These are phyloP conservation scores for Metschnikowia anglica DNA, from an alignment of 805 yeast genomes.

Conservation along the genomic window DNA sequence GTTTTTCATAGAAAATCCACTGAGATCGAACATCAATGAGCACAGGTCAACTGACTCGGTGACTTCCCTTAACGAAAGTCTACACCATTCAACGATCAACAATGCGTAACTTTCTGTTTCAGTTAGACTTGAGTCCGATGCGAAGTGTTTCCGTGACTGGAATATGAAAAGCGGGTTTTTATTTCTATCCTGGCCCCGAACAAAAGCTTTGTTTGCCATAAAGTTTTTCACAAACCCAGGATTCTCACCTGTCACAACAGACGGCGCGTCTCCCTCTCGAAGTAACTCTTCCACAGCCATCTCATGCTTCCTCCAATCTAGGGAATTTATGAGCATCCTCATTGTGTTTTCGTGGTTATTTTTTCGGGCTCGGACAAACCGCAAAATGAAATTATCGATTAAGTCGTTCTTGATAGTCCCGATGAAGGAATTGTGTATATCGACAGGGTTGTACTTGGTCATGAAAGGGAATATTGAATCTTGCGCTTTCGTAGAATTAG, in stretches of 20 bases:
- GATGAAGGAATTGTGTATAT: slow-evolving; percentile 54
- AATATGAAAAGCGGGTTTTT: slow-evolving; percentile 81
- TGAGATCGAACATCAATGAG: slow-evolving; percentile 80
- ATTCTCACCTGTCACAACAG: slow-evolving; percentile 40
- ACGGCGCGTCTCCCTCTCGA: slow-evolving; percentile 69
- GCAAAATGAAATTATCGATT: slow-evolving; percentile 73
- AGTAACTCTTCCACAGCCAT: slow-evolving; percentile 55
- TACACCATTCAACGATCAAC: slow-evolving; percentile 65
- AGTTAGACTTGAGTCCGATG: slow-evolving; percentile 50
- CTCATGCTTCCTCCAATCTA: slow-evolving; percentile 71
- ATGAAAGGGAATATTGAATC: slow-evolving; percentile 20
- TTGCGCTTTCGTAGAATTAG: not conserved
- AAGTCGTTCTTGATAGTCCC: slow-evolving; percentile 67
- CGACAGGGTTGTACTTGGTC: slow-evolving; percentile 51
- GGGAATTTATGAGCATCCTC: slow-evolving; percentile 67
- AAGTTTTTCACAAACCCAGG: slow-evolving; percentile 55
- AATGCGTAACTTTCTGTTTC: slow-evolving; percentile 78
- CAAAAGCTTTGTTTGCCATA: slow-evolving; percentile 65
- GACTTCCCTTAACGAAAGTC: slow-evolving; percentile 51
- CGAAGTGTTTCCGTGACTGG: slow-evolving; percentile 70
- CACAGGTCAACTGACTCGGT: slow-evolving; percentile 77
- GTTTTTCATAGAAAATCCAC: slow-evolving; percentile 83
- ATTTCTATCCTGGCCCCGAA: slow-evolving; percentile 70
- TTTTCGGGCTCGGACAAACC: slow-evolving; percentile 85
- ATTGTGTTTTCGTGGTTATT: slow-evolving; percentile 71